Evolutionary conservation across 2,329 filamentous ascomycete genomes (phyloP).

Genomic region (Geosmithia flava): DNA sequence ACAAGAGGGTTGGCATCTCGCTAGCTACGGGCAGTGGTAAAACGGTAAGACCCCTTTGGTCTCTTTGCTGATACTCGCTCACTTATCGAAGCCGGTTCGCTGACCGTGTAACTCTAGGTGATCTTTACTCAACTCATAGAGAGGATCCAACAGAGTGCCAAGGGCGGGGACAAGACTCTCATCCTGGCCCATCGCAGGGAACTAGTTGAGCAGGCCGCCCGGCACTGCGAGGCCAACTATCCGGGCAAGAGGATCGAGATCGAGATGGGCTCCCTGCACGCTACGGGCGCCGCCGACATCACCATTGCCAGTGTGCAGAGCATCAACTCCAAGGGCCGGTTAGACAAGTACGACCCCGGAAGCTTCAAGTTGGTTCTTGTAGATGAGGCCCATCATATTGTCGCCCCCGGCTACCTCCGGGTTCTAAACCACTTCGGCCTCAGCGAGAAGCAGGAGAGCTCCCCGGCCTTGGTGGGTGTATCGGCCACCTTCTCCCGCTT

Average conservation of each 20-base stretch:
- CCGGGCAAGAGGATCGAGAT: constrained; percentile 73
- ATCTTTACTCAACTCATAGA: constrained; percentile 94
- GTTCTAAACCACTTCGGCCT: constrained; percentile 71
- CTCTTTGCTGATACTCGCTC: not conserved
- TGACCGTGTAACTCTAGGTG: constrained; percentile 39
- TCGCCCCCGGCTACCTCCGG: constrained; percentile 67
- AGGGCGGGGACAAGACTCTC: constrained; percentile 58
- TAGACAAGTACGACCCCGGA: constrained; percentile 70
- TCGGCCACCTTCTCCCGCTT: constrained; percentile 71
- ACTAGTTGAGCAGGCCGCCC: constrained; percentile 84
- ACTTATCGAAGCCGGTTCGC: not conserved
- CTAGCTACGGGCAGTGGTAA: constrained; percentile 83
- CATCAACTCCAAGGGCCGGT: constrained; percentile 61
- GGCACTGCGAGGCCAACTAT: constrained; percentile 72
- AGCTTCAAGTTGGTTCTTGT: constrained; percentile 85
- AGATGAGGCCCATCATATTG: constrained; percentile 95
- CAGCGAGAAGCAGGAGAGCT: constrained; percentile 24
- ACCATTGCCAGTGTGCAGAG: constrained; percentile 86
- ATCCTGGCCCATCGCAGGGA: constrained; percentile 89
- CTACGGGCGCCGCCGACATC: constrained; percentile 76
- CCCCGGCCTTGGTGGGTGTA: constrained; percentile 70
- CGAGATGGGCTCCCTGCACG: constrained; percentile 73
- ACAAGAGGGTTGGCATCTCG: constrained; percentile 73
- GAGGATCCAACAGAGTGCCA: constrained; percentile 45
- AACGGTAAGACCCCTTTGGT: constrained; percentile 42